A percentile compares a stretch with the other conserved stretches of the same genome.
Evolutionary conservation across 768 basidiomycete species (phyloP).

Genomic region (Phlebiopsis gigantea): DNA sequence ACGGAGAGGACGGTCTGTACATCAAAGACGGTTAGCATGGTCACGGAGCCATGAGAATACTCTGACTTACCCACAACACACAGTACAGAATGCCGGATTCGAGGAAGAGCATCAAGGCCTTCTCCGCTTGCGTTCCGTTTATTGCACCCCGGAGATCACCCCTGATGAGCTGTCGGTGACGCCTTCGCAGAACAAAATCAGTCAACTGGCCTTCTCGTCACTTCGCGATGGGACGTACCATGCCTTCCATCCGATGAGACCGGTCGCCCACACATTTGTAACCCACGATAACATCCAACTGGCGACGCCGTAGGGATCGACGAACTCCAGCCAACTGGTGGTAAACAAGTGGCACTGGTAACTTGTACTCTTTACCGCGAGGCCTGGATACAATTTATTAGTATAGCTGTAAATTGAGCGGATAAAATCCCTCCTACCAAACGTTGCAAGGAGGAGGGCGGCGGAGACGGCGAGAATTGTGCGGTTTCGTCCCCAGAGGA

Average conservation of each 20-base stretch:
- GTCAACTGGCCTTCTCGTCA: not conserved
- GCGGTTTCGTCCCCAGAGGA: not conserved
- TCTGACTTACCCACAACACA: not conserved
- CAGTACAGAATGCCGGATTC: not conserved
- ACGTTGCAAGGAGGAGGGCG: not conserved
- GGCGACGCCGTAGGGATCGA: not conserved
- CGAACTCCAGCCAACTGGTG: not conserved
- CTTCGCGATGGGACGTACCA: not conserved
- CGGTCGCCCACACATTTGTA: not conserved
- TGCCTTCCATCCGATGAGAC: not conserved
- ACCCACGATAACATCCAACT: not conserved
- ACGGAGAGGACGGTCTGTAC: not conserved
- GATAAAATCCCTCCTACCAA: not conserved
- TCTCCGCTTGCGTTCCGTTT: not conserved
- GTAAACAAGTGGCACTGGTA: not conserved
- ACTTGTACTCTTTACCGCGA: not conserved
- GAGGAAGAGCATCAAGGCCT: not conserved
- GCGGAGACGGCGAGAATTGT: not conserved
- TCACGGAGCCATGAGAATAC: not conserved
- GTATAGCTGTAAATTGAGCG: not conserved
- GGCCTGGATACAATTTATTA: not conserved
- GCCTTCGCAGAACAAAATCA: not conserved
- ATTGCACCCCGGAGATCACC: not conserved
- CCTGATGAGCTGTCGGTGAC: not conserved
- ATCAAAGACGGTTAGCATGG: not conserved